These are phyloP conservation scores for Yamadazyma nakazawae DNA, from an alignment of 805 yeast species.

Conservation along the genomic window DNA sequence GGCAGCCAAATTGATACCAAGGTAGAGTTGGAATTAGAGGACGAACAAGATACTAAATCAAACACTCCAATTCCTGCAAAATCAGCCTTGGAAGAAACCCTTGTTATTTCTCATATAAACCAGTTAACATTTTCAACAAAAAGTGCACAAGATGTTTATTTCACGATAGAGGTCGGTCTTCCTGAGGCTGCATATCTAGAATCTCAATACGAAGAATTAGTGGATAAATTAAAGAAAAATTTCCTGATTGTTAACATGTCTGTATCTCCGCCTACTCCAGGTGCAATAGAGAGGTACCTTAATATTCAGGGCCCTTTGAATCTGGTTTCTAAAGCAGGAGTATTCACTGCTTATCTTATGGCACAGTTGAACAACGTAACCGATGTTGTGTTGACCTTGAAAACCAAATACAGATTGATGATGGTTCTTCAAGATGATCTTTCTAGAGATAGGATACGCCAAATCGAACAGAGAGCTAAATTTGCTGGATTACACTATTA, in stretches of 20 bases:
- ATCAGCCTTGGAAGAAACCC: background rate
- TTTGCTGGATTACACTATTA: conserved; percentile 2
- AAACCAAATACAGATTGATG: conserved; percentile 9
- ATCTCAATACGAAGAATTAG: conserved; percentile 11
- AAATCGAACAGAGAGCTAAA: conserved; percentile 12
- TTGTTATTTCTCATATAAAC: background rate
- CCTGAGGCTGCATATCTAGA: conserved; percentile 28
- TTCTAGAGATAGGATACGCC: conserved; percentile 8
- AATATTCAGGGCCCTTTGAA: conserved; percentile 26
- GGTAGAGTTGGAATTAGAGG: background rate
- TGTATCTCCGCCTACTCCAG: conserved; percentile 20
- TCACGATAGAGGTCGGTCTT: conserved; percentile 15
- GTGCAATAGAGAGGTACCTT: conserved; percentile 29
- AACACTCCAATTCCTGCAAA: background rate
- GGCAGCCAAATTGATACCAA: background rate
- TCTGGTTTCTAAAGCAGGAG: conserved; percentile 21
- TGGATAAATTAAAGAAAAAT: conserved; percentile 15
- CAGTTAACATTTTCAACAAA: conserved; percentile 2
- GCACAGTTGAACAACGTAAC: conserved; percentile 26
- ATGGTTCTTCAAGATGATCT: conserved; percentile 3
- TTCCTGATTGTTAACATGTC: conserved; percentile 22
- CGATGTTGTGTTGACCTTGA: conserved; percentile 27
- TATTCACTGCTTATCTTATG: conserved; percentile 25
- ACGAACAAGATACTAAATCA: too few relatives aligned
- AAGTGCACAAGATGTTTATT: conserved; percentile 1